Percentiles rank a stretch among this genome's conserved stretches.
Conservation (phyloP, 176 grass and related monocot species). For the Lolium multiflorum region DNA sequence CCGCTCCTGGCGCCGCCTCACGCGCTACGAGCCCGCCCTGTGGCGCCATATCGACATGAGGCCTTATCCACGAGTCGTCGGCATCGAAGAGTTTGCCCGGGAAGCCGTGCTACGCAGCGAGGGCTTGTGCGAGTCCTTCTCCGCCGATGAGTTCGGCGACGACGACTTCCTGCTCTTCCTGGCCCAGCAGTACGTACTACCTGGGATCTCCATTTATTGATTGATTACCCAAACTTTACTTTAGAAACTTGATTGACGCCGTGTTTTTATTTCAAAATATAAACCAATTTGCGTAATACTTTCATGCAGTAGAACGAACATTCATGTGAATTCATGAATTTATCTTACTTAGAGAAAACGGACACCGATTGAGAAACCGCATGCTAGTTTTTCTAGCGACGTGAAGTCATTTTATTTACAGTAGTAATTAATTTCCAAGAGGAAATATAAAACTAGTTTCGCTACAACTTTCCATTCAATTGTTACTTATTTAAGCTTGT, state of each 20-base stretch:
- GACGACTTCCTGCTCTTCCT: slow-evolving; percentile 1
- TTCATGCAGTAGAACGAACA: too few relatives aligned
- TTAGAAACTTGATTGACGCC: neutral
- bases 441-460: neutral
- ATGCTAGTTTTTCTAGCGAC: neutral
- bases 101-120: slow-evolving; percentile 5
- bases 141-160: neutral
- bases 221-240: neutral
- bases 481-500: too few relatives aligned
- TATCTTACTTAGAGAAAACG: neutral
- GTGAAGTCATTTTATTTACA: neutral
- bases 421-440: neutral
- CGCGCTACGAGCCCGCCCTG: neutral
- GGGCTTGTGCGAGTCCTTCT: neutral
- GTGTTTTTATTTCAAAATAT: too few relatives aligned
- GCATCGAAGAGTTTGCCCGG: neutral
- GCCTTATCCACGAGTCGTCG: neutral
- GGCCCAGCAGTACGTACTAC: neutral
- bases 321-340: neutral
- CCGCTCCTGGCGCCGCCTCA: slow-evolving; percentile 7
- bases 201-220: neutral
- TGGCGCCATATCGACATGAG: neutral
- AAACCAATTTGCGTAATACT: neutral
- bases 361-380: neutral
- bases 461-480: neutral